These are phyloP conservation scores for Daldinia grandis DNA, from an alignment of 495 filamentous ascomycete species.

Conservation along the genomic window DNA sequence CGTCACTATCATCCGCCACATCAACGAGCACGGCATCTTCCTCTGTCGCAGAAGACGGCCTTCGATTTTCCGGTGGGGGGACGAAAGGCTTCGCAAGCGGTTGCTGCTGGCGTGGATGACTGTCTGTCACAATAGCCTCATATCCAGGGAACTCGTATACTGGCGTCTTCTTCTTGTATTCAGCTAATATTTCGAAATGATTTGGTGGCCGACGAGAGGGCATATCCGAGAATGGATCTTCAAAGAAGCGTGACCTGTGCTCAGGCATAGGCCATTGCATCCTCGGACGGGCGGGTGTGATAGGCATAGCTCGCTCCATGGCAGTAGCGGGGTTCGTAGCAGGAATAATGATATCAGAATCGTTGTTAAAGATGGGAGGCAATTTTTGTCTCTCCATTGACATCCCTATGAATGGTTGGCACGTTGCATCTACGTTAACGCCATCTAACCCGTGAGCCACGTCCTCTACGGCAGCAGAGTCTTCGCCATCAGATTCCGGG, in stretches of 20 bases:
- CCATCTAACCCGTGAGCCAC: neutral
- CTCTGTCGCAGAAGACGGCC: neutral
- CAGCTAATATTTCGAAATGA: conserved; percentile 30
- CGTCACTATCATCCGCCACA: conserved; percentile 10
- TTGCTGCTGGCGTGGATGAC: neutral
- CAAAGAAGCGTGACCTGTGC: neutral
- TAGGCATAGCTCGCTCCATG: neutral
- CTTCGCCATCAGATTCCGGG: conserved; percentile 24
- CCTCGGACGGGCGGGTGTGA: conserved; percentile 3
- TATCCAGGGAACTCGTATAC: conserved; percentile 27
- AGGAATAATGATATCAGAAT: neutral
- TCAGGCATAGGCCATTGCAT: conserved; percentile 25
- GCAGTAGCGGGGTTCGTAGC: neutral
- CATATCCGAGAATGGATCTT: conserved; percentile 17
- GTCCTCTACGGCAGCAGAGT: neutral
- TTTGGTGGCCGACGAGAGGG: conserved; percentile 24
- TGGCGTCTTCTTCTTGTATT: conserved; percentile 39
- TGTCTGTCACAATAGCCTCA: neutral
- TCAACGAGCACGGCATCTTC: conserved; percentile 15
- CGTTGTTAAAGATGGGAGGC: neutral
- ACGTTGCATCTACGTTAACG: neutral
- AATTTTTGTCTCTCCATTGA: neutral
- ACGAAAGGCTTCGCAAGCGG: neutral
- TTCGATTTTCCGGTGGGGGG: neutral
- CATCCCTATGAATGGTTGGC: neutral